These are phyloP conservation scores for Parastagonospora nodorum DNA, from an alignment of 2,329 filamentous ascomycete species.

Conservation along the genomic window DNA sequence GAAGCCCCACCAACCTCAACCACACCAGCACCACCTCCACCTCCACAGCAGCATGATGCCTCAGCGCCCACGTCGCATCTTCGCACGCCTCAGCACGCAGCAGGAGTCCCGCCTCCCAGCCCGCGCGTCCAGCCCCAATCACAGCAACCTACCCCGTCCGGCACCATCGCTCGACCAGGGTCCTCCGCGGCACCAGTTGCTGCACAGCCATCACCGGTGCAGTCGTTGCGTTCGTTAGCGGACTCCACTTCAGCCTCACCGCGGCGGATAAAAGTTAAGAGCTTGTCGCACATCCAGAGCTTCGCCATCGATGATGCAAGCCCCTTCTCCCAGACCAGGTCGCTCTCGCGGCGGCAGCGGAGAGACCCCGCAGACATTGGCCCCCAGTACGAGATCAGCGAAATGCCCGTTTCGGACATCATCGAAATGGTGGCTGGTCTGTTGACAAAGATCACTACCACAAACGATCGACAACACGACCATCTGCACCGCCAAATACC, in stretches of 20 bases:
- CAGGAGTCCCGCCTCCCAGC: constrained; percentile 35
- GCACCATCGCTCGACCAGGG: constrained; percentile 16
- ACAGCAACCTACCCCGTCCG: constrained; percentile 37
- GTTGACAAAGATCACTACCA: constrained; percentile 94
- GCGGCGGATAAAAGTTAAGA: constrained; percentile 76
- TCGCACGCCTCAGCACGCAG: constrained; percentile 20
- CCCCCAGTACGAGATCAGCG: constrained; percentile 88
- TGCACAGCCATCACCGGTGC: constrained; percentile 33
- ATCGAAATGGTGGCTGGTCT: constrained; percentile 99
- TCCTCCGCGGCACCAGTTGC: constrained; percentile 28
- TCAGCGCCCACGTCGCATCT: constrained; percentile 22
- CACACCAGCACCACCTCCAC: constrained; percentile 34
- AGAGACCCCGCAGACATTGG: constrained; percentile 56
- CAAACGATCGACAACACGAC: constrained; percentile 93
- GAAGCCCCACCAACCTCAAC: constrained; percentile 38
- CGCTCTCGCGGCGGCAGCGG: constrained; percentile 47
- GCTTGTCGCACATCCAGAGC: constrained; percentile 87
- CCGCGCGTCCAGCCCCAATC: constrained; percentile 43
- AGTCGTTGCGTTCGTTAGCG: constrained; percentile 33
- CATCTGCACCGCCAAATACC: constrained; percentile 78
- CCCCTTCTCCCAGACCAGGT: constrained; percentile 56
- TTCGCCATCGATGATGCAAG: constrained; percentile 80
- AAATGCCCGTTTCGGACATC: constrained; percentile 94
- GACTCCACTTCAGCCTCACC: constrained; percentile 51
- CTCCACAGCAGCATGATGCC: constrained; percentile 26